Conservation (phyloP, 1,284 basidiomycete species). For the Ustilago vetiveriae region DNA sequence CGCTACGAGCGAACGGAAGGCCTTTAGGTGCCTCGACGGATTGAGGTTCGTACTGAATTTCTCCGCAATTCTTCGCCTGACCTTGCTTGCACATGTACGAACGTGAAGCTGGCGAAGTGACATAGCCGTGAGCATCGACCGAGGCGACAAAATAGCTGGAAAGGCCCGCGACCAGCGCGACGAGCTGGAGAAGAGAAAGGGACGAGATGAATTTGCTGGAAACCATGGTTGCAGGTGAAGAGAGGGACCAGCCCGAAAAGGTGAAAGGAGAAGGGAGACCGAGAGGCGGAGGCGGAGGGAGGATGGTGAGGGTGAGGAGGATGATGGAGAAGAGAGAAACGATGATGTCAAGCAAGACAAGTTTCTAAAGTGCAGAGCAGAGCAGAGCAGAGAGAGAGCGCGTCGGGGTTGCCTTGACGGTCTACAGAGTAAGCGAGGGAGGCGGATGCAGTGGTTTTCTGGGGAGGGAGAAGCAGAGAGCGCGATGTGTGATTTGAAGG, state of each 20-base stretch:
- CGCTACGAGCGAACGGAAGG: conserved; percentile 34
- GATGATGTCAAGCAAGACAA: neutral
- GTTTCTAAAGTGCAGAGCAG: conserved; percentile 1
- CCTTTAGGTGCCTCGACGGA: conserved; percentile 48
- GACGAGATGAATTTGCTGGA: conserved; percentile 1
- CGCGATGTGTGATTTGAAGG: too few species aligned
- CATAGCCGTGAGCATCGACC: conserved; percentile 44
- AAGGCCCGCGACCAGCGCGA: conserved; percentile 37
- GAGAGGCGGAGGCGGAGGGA: neutral
- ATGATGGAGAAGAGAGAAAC: conserved; percentile 19
- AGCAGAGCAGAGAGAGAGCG: too few species aligned
- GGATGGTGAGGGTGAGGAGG: conserved; percentile 7
- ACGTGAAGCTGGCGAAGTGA: conserved; percentile 69
- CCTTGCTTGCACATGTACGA: conserved; percentile 72
- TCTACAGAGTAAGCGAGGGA: too few species aligned
- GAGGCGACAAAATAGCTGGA: conserved; percentile 38
- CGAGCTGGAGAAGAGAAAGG: conserved; percentile 20
- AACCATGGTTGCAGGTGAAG: conserved; percentile 1
- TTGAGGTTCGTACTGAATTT: conserved; percentile 51
- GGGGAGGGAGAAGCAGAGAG: neutral
- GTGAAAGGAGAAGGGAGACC: conserved; percentile 1
- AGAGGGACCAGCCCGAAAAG: conserved; percentile 19
- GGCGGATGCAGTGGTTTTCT: too few species aligned
- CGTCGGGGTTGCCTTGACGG: too few species aligned
- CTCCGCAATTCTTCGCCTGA: conserved; percentile 54